Conservation (phyloP, 768 basidiomycete species). For the Coprinopsis strossmayeri region DNA sequence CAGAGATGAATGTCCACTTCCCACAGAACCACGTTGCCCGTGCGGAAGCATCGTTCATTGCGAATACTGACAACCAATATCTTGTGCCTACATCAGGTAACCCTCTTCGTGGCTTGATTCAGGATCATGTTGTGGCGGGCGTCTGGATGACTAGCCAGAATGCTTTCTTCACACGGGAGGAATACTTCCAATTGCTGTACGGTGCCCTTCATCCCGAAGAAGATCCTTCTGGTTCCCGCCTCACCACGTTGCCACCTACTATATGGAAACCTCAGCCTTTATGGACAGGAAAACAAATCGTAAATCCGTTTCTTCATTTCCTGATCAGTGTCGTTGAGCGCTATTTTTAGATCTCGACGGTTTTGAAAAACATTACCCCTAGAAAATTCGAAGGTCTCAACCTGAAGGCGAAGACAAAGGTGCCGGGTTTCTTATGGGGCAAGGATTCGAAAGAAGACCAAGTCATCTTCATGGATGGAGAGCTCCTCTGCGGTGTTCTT, state of each 20-base stretch:
- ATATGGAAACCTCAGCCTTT: slow-evolving; percentile 87
- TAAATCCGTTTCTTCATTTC: slow-evolving; percentile 30
- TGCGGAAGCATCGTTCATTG: slow-evolving; percentile 89
- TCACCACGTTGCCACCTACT: slow-evolving; percentile 82
- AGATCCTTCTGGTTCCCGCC: slow-evolving; percentile 51
- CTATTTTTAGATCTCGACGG: slow-evolving; percentile 74
- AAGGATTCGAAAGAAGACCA: slow-evolving; percentile 75
- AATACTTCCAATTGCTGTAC: slow-evolving; percentile 94
- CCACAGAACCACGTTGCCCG: slow-evolving; percentile 96
- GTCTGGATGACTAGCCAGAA: slow-evolving; percentile 99
- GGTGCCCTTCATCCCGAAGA: slow-evolving; percentile 91
- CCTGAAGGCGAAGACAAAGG: slow-evolving; percentile 80
- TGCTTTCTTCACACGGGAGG: slow-evolving; percentile 90
- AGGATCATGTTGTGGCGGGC: slow-evolving; percentile 97
- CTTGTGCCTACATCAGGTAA: slow-evolving; percentile 98
- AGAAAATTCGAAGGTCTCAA: slow-evolving; percentile 73
- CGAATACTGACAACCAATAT: slow-evolving; percentile 98
- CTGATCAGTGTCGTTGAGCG: background rate
- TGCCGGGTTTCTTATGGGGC: slow-evolving; percentile 84
- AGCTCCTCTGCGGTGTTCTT: slow-evolving; percentile 87
- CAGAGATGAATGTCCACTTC: slow-evolving; percentile 99
- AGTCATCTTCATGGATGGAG: slow-evolving; percentile 87
- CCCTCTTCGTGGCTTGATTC: slow-evolving; percentile 94
- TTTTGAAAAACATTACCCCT: slow-evolving; percentile 90
- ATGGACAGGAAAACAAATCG: slow-evolving; percentile 99